Conservation (phyloP, 345 rosid species). For the Populus nigra region DNA sequence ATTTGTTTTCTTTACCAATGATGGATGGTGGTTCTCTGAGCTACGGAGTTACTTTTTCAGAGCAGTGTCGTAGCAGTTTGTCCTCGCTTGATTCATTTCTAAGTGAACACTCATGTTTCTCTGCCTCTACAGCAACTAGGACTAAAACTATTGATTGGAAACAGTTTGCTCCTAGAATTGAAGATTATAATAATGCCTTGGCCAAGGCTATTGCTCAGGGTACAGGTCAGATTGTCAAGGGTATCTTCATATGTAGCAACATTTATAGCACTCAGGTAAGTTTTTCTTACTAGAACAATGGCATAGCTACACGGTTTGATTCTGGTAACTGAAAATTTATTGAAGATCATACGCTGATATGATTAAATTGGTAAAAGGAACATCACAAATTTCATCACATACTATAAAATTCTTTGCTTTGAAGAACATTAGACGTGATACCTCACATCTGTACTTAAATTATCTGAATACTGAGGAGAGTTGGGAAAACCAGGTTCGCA, state of each 20-base stretch:
- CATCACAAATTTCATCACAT: no score
- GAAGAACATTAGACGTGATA: neutral
- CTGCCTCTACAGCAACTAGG: slow-evolving; percentile 31
- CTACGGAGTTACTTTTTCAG: slow-evolving; percentile 69
- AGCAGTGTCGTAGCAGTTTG: slow-evolving; percentile 27
- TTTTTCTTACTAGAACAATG: neutral
- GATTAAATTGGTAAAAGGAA: no score
- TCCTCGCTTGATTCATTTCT: slow-evolving; percentile 59
- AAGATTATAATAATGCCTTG: slow-evolving; percentile 63
- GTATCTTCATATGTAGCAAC: slow-evolving; percentile 72
- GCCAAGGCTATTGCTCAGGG: slow-evolving; percentile 93
- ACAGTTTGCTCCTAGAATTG: slow-evolving; percentile 79
- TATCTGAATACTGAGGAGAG: neutral
- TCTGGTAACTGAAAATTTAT: neutral
- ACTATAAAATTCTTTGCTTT: neutral
- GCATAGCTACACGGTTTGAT: neutral
- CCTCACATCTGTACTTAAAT: neutral
- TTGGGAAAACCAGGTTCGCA: slow-evolving; percentile 46
- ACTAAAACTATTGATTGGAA: slow-evolving; percentile 57
- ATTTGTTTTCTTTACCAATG: slow-evolving; percentile 76
- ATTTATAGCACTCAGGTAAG: slow-evolving; percentile 77
- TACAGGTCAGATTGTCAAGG: slow-evolving; percentile 84
- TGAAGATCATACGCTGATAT: no score
- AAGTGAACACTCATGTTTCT: slow-evolving; percentile 64
- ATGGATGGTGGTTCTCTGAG: slow-evolving; percentile 72